Conservation (phyloP, 2,329 filamentous ascomycete species). For the Aspergillus alliaceus region DNA sequence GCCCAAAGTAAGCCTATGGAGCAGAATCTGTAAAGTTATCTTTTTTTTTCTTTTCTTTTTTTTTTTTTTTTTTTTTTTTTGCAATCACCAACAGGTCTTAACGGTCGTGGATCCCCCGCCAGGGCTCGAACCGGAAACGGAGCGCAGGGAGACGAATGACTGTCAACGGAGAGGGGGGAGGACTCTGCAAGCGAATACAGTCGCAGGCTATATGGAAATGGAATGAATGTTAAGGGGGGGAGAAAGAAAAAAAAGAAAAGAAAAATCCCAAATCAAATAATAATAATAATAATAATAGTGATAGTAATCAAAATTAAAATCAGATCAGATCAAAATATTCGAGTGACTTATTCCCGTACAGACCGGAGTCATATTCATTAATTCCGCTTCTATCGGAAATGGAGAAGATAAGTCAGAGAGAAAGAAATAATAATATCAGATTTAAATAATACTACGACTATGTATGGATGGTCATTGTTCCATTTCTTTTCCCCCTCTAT, state of each 20-base stretch:
- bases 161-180: slow-evolving; percentile 15
- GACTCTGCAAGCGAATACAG: neutral
- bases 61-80: slow-evolving; percentile 13
- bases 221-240: neutral
- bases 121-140: slow-evolving; percentile 38
- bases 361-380: neutral
- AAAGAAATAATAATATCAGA: neutral
- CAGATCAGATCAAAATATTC: neutral
- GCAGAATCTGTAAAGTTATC: slow-evolving; percentile 9
- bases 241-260: neutral
- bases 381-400: neutral
- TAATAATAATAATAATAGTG: slow-evolving; percentile 2
- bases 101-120: slow-evolving; percentile 35
- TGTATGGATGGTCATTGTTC: neutral
- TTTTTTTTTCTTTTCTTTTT: slow-evolving; percentile 9
- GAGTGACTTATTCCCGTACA: neutral
- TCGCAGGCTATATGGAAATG: no score
- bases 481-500: neutral
- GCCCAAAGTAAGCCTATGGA: slow-evolving; percentile 16
- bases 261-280: slow-evolving; percentile 5
- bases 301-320: slow-evolving; percentile 1
- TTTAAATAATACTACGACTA: no score
- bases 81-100: slow-evolving; percentile 18
- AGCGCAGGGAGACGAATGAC: slow-evolving; percentile 26
- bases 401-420: neutral